Percentiles rank a stretch among this genome's conserved stretches.
These are phyloP conservation scores for Termitomyces sp. DNA, from an alignment of 768 basidiomycete genomes.

Conservation along the genomic window DNA sequence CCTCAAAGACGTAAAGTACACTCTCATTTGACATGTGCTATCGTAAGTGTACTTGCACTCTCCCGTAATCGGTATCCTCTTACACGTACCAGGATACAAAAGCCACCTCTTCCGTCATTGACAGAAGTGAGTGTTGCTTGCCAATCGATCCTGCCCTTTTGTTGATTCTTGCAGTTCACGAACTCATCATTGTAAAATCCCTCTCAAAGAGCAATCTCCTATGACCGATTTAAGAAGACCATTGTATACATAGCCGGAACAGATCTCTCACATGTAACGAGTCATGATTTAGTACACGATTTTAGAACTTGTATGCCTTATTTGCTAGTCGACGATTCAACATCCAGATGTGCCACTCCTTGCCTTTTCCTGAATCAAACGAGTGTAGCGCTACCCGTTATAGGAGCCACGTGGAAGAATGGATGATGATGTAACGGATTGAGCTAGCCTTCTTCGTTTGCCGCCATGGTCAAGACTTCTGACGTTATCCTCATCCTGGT, in stretches of 20 bases:
- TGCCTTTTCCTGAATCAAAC: too few species aligned
- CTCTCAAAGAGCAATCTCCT: conserved; percentile 28
- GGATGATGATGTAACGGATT: conserved; percentile 10
- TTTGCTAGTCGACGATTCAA: not conserved
- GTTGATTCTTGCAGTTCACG: conserved; percentile 21
- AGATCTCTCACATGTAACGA: not conserved
- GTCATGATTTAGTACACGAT: not conserved
- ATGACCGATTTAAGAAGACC: conserved; percentile 12
- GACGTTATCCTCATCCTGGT: conserved; percentile 80
- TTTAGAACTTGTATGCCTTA: not conserved
- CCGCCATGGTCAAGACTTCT: conserved; percentile 51
- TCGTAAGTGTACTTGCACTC: conserved; percentile 30
- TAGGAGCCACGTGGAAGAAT: not conserved
- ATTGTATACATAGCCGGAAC: not conserved
- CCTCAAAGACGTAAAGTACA: conserved; percentile 42
- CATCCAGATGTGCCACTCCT: too few species aligned
- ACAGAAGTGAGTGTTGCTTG: conserved; percentile 32
- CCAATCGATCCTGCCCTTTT: not conserved
- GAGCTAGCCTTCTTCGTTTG: not conserved
- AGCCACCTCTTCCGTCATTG: conserved; percentile 41
- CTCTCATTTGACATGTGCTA: conserved; percentile 52
- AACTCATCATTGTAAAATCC: conserved; percentile 28
- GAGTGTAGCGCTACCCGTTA: too few species aligned
- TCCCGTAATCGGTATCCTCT: conserved; percentile 2
- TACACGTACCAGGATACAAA: conserved; percentile 31